Evolutionary conservation across 2,329 filamentous ascomycete species (phyloP).

Genomic region (Trichoderma asperellum): DNA sequence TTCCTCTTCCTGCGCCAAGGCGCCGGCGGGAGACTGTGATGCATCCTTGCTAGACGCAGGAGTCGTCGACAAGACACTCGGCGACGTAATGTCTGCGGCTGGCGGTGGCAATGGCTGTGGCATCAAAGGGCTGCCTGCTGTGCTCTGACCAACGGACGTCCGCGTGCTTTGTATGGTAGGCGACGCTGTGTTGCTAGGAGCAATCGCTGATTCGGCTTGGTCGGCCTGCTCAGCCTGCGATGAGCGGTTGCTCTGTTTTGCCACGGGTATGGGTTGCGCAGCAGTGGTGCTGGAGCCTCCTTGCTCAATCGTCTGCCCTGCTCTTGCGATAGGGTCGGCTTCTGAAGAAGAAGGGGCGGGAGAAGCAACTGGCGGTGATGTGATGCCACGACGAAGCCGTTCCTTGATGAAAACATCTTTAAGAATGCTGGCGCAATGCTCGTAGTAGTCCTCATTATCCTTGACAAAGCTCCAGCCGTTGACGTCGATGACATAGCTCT

Average conservation of each 20-base stretch:
- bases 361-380: constrained; percentile 59
- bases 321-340: constrained; percentile 46
- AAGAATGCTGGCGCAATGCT: constrained; percentile 83
- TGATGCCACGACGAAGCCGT: constrained; percentile 65
- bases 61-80: constrained; percentile 41
- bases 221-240: constrained; percentile 36
- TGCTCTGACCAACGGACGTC: constrained; percentile 43
- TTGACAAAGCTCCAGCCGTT: constrained; percentile 99
- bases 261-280: constrained; percentile 34
- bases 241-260: constrained; percentile 36
- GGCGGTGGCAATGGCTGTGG: constrained; percentile 44
- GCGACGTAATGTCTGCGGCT: constrained; percentile 38
- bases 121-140: constrained; percentile 42
- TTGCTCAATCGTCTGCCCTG: constrained; percentile 42
- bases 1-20: constrained; percentile 33
- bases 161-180: constrained; percentile 40
- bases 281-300: constrained; percentile 30
- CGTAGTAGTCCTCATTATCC: constrained; percentile 98
- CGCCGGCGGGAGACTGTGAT: constrained; percentile 32
- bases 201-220: constrained; percentile 34
- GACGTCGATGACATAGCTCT: constrained; percentile 97
- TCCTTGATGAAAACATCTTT: constrained; percentile 87
- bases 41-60: constrained; percentile 43
- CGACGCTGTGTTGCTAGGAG: constrained; percentile 39
- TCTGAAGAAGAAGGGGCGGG: constrained; percentile 49